Conservation (phyloP, 164 flowering plant species). For the Vitis cinerea region DNA sequence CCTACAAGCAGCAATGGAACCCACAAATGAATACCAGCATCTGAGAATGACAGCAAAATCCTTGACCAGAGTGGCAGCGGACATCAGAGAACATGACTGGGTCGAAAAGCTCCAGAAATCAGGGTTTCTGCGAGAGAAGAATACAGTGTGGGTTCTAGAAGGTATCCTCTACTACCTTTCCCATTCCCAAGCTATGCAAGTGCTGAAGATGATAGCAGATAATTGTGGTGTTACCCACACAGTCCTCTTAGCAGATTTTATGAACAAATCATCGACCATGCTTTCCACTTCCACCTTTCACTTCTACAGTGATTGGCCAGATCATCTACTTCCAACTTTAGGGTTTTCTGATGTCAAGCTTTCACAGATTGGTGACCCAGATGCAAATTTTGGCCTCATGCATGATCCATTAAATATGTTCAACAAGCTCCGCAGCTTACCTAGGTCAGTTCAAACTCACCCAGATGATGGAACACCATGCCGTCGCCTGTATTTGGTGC, state of each 20-base stretch:
- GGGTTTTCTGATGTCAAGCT: slow-evolving; percentile 77
- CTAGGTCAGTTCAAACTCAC: slow-evolving; percentile 66
- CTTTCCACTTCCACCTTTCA: slow-evolving; percentile 59
- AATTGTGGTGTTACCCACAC: slow-evolving; percentile 52
- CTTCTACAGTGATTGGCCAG: slow-evolving; percentile 93
- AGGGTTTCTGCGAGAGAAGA: slow-evolving; percentile 66
- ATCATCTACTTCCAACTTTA: slow-evolving; percentile 76
- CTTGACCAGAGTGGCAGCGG: slow-evolving; percentile 74
- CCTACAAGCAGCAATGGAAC: slow-evolving; percentile 52
- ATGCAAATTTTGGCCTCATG: slow-evolving; percentile 83
- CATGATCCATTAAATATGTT: slow-evolving; percentile 76
- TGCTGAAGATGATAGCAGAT: slow-evolving; percentile 65
- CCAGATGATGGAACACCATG: slow-evolving; percentile 91
- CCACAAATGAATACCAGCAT: slow-evolving; percentile 35
- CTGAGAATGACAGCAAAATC: slow-evolving; percentile 65
- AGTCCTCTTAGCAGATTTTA: slow-evolving; percentile 83
- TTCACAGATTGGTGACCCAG: slow-evolving; percentile 92
- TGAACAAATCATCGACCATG: slow-evolving; percentile 78
- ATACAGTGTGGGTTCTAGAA: slow-evolving; percentile 86
- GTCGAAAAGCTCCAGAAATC: slow-evolving; percentile 67
- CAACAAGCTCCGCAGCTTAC: slow-evolving; percentile 75
- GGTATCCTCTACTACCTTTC: slow-evolving; percentile 79
- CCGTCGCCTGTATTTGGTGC: slow-evolving; percentile 73
- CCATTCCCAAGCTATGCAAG: slow-evolving; percentile 63
- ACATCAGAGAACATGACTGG: slow-evolving; percentile 68